Evolutionary conservation across 1,284 basidiomycete genomes (phyloP).

Genomic region (Sporisorium sorghi): DNA sequence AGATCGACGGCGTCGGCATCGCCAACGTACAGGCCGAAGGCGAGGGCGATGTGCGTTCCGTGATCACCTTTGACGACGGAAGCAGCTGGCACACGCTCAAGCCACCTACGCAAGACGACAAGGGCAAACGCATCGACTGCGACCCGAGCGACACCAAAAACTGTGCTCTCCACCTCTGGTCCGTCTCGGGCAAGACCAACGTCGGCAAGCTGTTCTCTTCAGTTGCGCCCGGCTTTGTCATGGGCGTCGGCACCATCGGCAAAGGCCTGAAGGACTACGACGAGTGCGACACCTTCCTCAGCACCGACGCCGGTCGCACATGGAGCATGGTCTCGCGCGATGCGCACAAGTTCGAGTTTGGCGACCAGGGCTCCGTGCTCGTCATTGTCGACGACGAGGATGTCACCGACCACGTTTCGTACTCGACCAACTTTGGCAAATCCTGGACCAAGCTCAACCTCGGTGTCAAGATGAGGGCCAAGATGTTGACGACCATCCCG

Average conservation of each 20-base stretch:
- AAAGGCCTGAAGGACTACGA: constrained; percentile 80
- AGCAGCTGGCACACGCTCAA: constrained; percentile 81
- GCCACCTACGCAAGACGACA: constrained; percentile 76
- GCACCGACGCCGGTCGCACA: constrained; percentile 85
- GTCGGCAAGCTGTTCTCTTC: constrained; percentile 93
- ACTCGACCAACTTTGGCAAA: constrained; percentile 86
- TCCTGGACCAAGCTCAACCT: constrained; percentile 82
- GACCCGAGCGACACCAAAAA: constrained; percentile 74
- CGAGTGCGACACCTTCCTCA: constrained; percentile 92
- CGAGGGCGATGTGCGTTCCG: constrained; percentile 78
- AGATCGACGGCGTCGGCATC: constrained; percentile 91
- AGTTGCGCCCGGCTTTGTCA: constrained; percentile 89
- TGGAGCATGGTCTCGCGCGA: constrained; percentile 84
- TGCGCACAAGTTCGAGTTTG: constrained; percentile 95
- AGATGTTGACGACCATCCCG: constrained; percentile 86
- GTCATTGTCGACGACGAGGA: constrained; percentile 90
- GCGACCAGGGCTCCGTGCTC: constrained; percentile 85
- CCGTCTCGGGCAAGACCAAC: constrained; percentile 90
- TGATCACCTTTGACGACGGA: constrained; percentile 92
- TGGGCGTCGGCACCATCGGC: constrained; percentile 93
- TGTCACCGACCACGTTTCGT: constrained; percentile 78
- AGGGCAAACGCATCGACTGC: constrained; percentile 77
- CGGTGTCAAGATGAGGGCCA: constrained; percentile 79
- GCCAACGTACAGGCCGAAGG: constrained; percentile 82
- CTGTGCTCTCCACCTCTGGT: constrained; percentile 91